Evolutionary conservation across 1,139 yeast genomes (phyloP).

Genomic region (Suhomyces bokatorum): DNA sequence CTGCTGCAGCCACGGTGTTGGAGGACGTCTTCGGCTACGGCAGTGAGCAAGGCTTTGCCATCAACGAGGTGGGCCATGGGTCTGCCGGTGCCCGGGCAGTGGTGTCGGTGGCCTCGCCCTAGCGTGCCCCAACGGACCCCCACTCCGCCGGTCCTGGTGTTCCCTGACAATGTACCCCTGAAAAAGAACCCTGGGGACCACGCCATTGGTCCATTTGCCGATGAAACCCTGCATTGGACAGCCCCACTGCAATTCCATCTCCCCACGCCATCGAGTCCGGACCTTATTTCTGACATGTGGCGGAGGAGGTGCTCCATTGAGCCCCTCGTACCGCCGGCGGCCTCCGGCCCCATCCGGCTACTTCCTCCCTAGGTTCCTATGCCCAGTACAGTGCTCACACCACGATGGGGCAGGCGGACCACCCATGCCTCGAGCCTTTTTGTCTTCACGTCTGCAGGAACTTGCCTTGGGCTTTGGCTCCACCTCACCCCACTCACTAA

Average conservation of each 20-base stretch:
- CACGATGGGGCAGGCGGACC: neutral
- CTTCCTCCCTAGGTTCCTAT: no score
- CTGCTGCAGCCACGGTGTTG: neutral
- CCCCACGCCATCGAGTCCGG: conserved; percentile 1
- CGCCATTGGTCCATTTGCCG: neutral
- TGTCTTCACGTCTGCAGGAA: conserved; percentile 6
- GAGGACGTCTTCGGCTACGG: conserved; percentile 46
- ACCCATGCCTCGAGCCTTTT: conserved; percentile 3
- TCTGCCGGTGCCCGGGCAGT: conserved; percentile 42
- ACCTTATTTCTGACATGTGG: no score
- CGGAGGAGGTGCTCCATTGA: no score
- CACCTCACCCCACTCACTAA: conserved; percentile 8
- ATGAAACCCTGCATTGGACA: neutral
- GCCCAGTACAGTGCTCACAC: conserved; percentile 1
- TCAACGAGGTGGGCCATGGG: conserved; percentile 40
- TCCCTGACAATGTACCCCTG: no score
- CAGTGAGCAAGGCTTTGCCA: conserved; percentile 45
- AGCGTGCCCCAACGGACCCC: no score
- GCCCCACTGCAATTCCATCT: neutral
- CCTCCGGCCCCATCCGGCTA: neutral
- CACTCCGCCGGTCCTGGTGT: no score
- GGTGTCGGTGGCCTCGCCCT: neutral
- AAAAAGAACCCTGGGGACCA: neutral
- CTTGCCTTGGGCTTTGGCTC: neutral
- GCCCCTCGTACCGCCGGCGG: neutral